Percentiles rank a stretch among this genome's conserved stretches.
Conservation (phyloP, 768 basidiomycete genomes). For the Postia placenta region DNA sequence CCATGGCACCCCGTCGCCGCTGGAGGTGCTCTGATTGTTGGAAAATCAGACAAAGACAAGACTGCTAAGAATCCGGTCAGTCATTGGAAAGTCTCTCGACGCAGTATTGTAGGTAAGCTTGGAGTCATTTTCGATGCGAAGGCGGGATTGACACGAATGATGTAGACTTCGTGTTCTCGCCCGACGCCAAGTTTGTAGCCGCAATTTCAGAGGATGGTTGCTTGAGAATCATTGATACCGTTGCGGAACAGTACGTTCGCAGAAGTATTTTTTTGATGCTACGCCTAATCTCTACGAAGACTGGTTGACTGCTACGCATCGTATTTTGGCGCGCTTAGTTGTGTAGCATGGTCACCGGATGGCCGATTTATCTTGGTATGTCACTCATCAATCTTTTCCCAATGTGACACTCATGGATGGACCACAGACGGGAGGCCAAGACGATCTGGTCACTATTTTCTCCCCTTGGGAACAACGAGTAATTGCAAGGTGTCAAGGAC, state of each 20-base stretch:
- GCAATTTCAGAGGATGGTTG: constrained; percentile 92
- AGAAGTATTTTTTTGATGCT: neutral
- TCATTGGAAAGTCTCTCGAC: constrained; percentile 78
- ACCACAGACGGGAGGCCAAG: constrained; percentile 87
- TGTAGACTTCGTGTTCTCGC: constrained; percentile 87
- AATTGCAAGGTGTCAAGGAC: constrained; percentile 94
- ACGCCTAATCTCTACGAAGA: constrained; percentile 32
- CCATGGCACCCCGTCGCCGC: constrained; percentile 76
- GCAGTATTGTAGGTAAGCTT: constrained; percentile 65
- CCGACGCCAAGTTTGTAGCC: constrained; percentile 86
- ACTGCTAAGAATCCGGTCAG: constrained; percentile 81
- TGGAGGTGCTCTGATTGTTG: constrained; percentile 26
- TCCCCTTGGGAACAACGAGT: constrained; percentile 93
- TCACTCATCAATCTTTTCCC: neutral
- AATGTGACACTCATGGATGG: neutral
- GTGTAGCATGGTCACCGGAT: constrained; percentile 93
- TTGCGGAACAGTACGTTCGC: constrained; percentile 70
- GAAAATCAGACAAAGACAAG: constrained; percentile 53
- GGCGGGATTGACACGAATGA: too few relatives aligned
- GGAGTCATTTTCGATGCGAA: too few relatives aligned
- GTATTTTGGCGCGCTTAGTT: constrained; percentile 90
- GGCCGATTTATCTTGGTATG: constrained; percentile 83
- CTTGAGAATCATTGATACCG: constrained; percentile 82
- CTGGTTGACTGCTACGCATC: constrained; percentile 92
- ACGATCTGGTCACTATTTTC: constrained; percentile 91